Evolutionary conservation across 129 eudicot genomes (phyloP).

Genomic region (Dittrichia graveolens): DNA sequence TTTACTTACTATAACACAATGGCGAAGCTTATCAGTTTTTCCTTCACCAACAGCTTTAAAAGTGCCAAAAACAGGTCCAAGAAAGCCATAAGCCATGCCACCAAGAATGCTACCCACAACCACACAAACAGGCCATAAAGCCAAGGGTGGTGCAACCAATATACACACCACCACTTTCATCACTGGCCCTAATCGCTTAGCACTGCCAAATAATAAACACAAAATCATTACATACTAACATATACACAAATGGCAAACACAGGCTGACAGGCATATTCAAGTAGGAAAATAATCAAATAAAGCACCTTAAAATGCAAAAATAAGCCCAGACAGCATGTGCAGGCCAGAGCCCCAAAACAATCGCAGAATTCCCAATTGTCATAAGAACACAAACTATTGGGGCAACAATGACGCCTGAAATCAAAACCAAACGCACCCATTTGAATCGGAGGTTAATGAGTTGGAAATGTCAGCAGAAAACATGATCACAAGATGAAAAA

Average conservation of each 20-base stretch:
- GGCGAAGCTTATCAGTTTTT: constrained; percentile 64
- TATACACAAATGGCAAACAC: neutral
- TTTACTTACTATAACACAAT: constrained; percentile 60
- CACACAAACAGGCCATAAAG: constrained; percentile 69
- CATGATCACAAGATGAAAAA: neutral
- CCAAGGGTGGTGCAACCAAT: constrained; percentile 43
- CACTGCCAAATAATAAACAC: constrained; percentile 43
- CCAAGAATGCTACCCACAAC: constrained; percentile 60
- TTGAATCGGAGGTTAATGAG: neutral
- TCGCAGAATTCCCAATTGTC: constrained; percentile 62
- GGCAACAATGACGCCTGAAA: constrained; percentile 41
- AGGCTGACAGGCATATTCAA: neutral
- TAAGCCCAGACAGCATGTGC: constrained; percentile 67
- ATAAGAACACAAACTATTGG: constrained; percentile 74
- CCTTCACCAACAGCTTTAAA: constrained; percentile 88
- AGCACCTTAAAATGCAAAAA: constrained; percentile 66
- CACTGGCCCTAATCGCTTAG: constrained; percentile 75
- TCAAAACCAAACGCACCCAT: constrained; percentile 12
- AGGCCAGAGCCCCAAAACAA: constrained; percentile 88
- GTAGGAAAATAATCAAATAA: neutral
- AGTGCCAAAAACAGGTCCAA: constrained; percentile 86
- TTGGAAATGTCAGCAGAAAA: neutral
- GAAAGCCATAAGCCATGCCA: constrained; percentile 80
- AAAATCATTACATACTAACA: neutral
- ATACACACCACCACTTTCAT: constrained; percentile 69